phyloP scores from a whole-genome alignment of 768 basidiomycete genomes.

The Leccinum truebloodii region DNA sequence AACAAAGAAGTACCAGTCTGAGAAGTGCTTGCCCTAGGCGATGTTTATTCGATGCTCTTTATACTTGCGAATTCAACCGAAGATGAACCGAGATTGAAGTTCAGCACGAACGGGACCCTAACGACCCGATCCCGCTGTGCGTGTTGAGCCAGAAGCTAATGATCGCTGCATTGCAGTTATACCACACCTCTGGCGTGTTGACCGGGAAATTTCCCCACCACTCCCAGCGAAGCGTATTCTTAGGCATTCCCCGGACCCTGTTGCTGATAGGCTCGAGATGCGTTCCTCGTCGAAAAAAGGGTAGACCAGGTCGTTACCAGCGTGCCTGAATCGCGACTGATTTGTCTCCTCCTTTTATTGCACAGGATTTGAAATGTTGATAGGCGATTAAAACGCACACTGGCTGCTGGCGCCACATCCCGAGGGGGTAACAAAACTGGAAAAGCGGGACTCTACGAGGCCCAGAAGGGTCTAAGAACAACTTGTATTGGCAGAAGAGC shows the following conservation, averaged over 20 bases:
- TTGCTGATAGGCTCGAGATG: constrained; percentile 84
- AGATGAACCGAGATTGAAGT: background rate
- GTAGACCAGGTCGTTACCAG: too few species aligned
- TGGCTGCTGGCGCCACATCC: too few species aligned
- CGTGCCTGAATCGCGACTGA: background rate
- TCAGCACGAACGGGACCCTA: too few species aligned
- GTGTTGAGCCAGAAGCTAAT: constrained; percentile 70
- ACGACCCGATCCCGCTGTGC: constrained; percentile 49
- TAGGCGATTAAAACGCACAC: too few species aligned
- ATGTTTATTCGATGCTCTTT: background rate
- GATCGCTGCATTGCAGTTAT: constrained; percentile 75
- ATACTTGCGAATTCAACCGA: background rate
- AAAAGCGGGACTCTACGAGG: too few species aligned
- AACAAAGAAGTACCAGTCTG: background rate
- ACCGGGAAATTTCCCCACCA: constrained; percentile 92
- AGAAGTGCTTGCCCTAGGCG: background rate
- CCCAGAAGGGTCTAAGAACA: constrained; percentile 54
- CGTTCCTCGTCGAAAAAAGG: constrained; percentile 33
- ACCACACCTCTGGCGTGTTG: constrained; percentile 79
- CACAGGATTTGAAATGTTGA: too few species aligned
- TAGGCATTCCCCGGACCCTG: constrained; percentile 72
- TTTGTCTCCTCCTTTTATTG: constrained; percentile 15
- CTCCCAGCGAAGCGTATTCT: constrained; percentile 93
- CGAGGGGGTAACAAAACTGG: too few species aligned
- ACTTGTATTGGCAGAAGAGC: constrained; percentile 47